Conservation (phyloP, 2,329 filamentous ascomycete genomes). For the Hymenoscyphus salicellus region DNA sequence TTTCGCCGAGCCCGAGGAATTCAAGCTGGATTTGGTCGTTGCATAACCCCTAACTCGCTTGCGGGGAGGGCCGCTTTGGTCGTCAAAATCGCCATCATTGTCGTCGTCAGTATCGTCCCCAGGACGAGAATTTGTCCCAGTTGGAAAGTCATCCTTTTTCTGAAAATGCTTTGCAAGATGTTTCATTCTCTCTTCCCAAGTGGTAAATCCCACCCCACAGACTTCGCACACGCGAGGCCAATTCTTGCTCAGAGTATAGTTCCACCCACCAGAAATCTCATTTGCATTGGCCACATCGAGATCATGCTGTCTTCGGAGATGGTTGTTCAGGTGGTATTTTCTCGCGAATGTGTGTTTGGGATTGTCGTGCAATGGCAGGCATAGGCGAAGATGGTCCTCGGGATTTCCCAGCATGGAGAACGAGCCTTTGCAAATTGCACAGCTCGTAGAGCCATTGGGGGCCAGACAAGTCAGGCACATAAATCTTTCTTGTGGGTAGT, state of each 20-base stretch:
- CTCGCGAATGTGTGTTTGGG: slow-evolving; percentile 15
- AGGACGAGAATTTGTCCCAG: background rate
- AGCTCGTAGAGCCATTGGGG: slow-evolving; percentile 7
- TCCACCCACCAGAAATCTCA: slow-evolving; percentile 12
- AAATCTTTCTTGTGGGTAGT: slow-evolving; percentile 20
- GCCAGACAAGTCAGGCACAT: slow-evolving; percentile 21
- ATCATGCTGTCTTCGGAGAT: slow-evolving; percentile 18
- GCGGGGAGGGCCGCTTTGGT: background rate
- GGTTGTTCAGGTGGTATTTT: slow-evolving; percentile 20
- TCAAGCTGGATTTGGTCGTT: background rate
- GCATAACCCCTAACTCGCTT: background rate
- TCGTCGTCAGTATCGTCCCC: slow-evolving; percentile 9
- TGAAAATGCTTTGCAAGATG: slow-evolving; percentile 19
- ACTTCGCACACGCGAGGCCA: slow-evolving; percentile 22
- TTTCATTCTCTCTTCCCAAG: slow-evolving; percentile 18
- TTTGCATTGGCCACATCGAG: slow-evolving; percentile 9
- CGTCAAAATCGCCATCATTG: slow-evolving; percentile 9
- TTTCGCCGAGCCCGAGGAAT: background rate
- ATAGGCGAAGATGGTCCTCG: slow-evolving; percentile 15
- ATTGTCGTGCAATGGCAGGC: slow-evolving; percentile 12
- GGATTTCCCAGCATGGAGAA: slow-evolving; percentile 5
- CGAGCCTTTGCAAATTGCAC: slow-evolving; percentile 12
- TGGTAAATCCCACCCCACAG: slow-evolving; percentile 13
- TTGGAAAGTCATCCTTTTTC: background rate
- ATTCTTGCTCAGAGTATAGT: slow-evolving; percentile 14